These are phyloP conservation scores for Penicillium diatomitis DNA, from an alignment of 495 filamentous ascomycete genomes.

Conservation along the genomic window DNA sequence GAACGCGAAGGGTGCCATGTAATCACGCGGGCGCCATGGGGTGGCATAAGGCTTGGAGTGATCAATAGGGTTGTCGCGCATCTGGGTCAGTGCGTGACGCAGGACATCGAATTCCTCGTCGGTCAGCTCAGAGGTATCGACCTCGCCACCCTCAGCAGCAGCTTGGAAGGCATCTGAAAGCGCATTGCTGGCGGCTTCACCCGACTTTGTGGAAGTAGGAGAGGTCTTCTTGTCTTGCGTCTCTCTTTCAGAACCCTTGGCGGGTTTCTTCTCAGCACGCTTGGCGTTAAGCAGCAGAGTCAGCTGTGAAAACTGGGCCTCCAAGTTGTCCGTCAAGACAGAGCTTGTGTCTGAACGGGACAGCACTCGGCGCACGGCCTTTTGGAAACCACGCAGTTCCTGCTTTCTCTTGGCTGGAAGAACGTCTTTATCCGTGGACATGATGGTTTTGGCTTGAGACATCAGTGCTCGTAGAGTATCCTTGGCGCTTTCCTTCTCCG, in stretches of 20 bases:
- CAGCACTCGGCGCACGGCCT: slow-evolving; percentile 44
- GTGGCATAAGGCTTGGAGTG: slow-evolving; percentile 74
- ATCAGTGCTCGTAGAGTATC: slow-evolving; percentile 44
- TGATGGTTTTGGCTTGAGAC: slow-evolving; percentile 43
- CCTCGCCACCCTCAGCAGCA: slow-evolving; percentile 28
- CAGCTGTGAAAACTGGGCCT: slow-evolving; percentile 43
- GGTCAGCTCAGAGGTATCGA: slow-evolving; percentile 32
- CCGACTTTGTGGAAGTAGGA: slow-evolving; percentile 7
- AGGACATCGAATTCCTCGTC: slow-evolving; percentile 34
- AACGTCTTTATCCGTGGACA: slow-evolving; percentile 38
- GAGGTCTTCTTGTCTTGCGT: slow-evolving; percentile 8
- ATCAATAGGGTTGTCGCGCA: slow-evolving; percentile 67
- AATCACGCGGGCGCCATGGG: slow-evolving; percentile 82
- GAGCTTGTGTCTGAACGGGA: slow-evolving; percentile 37
- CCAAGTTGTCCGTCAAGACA: slow-evolving; percentile 38
- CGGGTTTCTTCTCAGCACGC: slow-evolving; percentile 18
- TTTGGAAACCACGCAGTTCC: slow-evolving; percentile 49
- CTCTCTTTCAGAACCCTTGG: slow-evolving; percentile 14
- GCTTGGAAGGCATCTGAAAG: slow-evolving; percentile 36
- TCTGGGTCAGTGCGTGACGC: slow-evolving; percentile 41
- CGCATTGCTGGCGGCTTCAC: slow-evolving; percentile 19
- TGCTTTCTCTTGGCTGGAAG: slow-evolving; percentile 54
- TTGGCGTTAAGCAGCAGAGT: slow-evolving; percentile 34
- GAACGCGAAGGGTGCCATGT: slow-evolving; percentile 86
- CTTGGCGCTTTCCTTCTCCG: slow-evolving; percentile 24